Base-by-base conservation (phyloP, 352 stramenopile genomes). In the Globisporangium nodosum region DNA sequence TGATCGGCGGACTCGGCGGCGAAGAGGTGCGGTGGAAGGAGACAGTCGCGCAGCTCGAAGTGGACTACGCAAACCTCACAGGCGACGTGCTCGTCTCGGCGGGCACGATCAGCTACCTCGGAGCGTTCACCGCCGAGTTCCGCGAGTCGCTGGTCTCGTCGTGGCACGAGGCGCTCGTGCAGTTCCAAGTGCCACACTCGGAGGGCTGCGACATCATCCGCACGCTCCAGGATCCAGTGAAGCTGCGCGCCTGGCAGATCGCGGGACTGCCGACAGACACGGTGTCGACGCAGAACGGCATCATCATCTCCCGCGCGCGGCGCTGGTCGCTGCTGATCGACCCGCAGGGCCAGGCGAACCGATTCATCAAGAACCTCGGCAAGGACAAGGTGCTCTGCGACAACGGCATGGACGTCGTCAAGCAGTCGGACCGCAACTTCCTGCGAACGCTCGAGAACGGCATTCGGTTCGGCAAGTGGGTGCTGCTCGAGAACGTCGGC, bases 251-350 rank as follows among this genome's bases (percentile, higher is more conserved):
- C 7, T 97, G 90, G 90, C 86, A 96, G 59, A 92, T 97, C 49
- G 79, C 81, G 24, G 86, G 85, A 0, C 71, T 97, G 2, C 90
- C 90, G 2, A 90, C 83, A 0, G 90, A 97, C 54, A 88, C 81
- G 0, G 71, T 97, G n/a, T 96, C 86, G 35, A 98, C 91, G 13
- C 91, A 98, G 54, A 98, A 98, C 61, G 96, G 93, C 13, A 95
- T 97, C 39, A 96, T 97, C 48, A 96, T 97, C 69, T 79, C 76
- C 0, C 70, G 76, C 21, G 85, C 89, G 5, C 70, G 87, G 49
- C 71, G 90, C 11, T 97, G 89, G 90, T 79, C 90, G 0, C 64
- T 97, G 20, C 60, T 97, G 8, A 97, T 97, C 31, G 90, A 97
- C 43, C 90, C 90, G 7, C 90, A 97, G 67, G 90, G 90, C 1